Evolutionary conservation across 768 basidiomycete genomes (phyloP), one percentile per base, ranked within the genome.

Genomic region (Lactarius vividus): DNA sequence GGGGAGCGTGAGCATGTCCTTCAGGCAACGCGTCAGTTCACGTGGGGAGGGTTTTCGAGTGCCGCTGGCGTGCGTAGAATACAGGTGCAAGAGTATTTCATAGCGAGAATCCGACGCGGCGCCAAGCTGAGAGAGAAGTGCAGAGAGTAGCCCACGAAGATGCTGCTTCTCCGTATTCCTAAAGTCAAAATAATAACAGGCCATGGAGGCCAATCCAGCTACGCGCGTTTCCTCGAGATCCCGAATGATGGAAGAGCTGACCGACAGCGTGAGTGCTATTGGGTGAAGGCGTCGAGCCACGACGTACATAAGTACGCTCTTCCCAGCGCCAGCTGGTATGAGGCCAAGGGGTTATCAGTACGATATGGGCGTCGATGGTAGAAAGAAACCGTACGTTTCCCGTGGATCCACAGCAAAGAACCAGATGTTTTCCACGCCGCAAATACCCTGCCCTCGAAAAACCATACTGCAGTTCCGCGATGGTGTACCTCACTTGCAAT

Each of bases 381-480:
- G 42, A 44, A 42, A 28, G 11, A 9, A 31, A 37, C 15, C 60
- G 31, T 61, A 62, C 64, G 54, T 20, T 62, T 65, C 10, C 64
- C 64, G 33, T 65, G 60, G 15, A 65, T 39, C 64, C 64, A 65
- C 26, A 65, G 5, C 0, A 65, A 16, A 15, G 64, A 65, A 10
- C 58, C 60, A 1, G 7, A 28, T 16, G 18, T 26, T n/a, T 55
- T 56, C 64, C 64, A 65, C 4, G 42, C 40, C 28, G 35, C 16
- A 1, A 57, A 39, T 1, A 26, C 18, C 4, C 5, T 37, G 18
- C 61, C 33, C 18, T 57, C 6, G 2, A 39, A 37, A 3, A 62
- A 62, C 60, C 64, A 66, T 8, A 16, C 37, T 37, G 59, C n/a
- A 1, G 64, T 66, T 28, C 64, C 54, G 0, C 0, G 33, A 16